phyloP scores from a whole-genome alignment of 2,329 filamentous ascomycete genomes.

The Botrytis paeoniae region DNA sequence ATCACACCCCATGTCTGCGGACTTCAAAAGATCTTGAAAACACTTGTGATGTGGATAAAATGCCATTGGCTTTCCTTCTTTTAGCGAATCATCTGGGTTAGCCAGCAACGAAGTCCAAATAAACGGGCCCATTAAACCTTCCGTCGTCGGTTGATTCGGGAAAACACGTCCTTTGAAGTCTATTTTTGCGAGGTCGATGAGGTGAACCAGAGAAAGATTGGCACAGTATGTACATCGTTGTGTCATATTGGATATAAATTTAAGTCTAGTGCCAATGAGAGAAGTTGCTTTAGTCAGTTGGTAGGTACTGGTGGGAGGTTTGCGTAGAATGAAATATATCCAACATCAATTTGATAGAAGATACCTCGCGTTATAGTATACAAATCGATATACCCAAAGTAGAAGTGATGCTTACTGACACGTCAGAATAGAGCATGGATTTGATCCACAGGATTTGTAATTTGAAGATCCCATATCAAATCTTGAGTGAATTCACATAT shows the following conservation, averaged over 20 bases:
- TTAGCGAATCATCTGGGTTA: neutral
- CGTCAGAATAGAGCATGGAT: neutral
- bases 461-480: neutral
- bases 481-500: neutral
- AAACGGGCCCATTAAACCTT: neutral
- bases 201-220: neutral
- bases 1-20: neutral
- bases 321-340: neutral
- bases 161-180: neutral
- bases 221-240: neutral
- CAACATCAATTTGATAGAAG: neutral
- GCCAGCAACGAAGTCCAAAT: neutral
- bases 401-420: neutral
- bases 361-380: neutral
- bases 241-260: neutral
- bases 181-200: neutral
- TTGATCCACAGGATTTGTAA: neutral
- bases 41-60: neutral
- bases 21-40: neutral
- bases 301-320: neutral
- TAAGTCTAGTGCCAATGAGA: neutral
- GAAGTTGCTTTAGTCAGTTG: neutral
- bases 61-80: neutral
- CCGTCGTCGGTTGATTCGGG: neutral
- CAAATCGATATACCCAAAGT: neutral